phyloP scores from a whole-genome alignment of 768 basidiomycete species.

The Atractiella rhizophila region DNA sequence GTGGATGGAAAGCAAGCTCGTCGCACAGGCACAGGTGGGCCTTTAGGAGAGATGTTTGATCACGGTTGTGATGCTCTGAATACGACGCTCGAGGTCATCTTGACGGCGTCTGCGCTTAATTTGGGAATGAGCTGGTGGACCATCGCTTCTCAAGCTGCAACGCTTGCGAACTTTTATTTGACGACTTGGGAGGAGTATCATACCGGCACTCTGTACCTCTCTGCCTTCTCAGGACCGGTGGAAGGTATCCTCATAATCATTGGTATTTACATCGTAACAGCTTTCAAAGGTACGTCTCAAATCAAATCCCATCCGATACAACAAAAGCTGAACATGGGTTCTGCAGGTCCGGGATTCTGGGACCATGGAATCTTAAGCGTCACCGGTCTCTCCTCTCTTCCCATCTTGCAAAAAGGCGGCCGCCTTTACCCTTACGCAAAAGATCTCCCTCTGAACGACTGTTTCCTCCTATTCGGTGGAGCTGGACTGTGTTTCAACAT shows the following conservation, averaged over 20 bases:
- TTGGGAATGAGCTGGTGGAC: constrained; percentile 95
- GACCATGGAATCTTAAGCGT: constrained; percentile 41
- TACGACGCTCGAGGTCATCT: constrained; percentile 54
- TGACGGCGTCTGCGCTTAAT: constrained; percentile 61
- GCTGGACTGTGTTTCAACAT: constrained; percentile 58
- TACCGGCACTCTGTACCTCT: constrained; percentile 74
- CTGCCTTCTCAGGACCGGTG: constrained; percentile 79
- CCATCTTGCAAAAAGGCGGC: constrained; percentile 29
- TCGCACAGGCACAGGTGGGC: constrained; percentile 89
- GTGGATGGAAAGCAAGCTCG: constrained; percentile 92
- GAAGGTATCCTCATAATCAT: constrained; percentile 82
- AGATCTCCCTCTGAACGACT: constrained; percentile 51
- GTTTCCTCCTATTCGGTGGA: constrained; percentile 59
- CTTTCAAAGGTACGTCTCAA: constrained; percentile 38
- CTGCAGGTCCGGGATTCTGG: constrained; percentile 52
- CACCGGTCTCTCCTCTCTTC: constrained; percentile 26
- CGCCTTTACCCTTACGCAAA: constrained; percentile 26
- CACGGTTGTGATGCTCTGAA: constrained; percentile 34
- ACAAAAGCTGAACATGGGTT: background rate
- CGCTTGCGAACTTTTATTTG: constrained; percentile 52
- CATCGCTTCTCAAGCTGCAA: constrained; percentile 53
- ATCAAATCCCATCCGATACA: too few relatives aligned
- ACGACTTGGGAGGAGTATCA: constrained; percentile 74
- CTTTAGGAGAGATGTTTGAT: constrained; percentile 92
- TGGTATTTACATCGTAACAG: constrained; percentile 48